Evolutionary conservation across 208 protist species (phyloP), one percentile per base, ranked within the genome.

Genomic region (Crithidia acanthocephali): DNA sequence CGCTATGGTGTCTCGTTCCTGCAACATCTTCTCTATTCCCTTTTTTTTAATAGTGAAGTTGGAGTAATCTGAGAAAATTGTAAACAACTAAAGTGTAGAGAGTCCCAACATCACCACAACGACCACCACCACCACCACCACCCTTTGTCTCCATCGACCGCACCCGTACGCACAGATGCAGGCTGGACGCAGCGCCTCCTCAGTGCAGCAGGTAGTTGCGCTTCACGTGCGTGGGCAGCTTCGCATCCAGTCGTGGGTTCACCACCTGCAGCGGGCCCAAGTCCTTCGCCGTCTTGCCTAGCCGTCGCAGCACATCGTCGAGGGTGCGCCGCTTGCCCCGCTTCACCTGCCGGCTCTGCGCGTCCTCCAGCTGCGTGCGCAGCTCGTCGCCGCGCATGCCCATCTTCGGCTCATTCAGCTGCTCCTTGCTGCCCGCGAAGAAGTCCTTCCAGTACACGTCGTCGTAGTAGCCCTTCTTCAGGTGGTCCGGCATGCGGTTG

Each of bases 381-480:
- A 96, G 83, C 76, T 97, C 88, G 59, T 97, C 93, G 3, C 90
- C 93, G 33, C 93, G 91, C 28, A 97, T 86, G 65, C 93, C 93
- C 81, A 97, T 93, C 68, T 89, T 89, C 30, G 91, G 87, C 75
- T 97, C 91, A 72, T 85, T 97, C 30, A 97, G 68, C 50, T 95
- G 86, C 72, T 95, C 93, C 68, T 87, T 88, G 74, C 84, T 93
- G 33, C 93, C 93, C 0, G 93, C 93, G 68, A 97, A 97, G 74
- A 96, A 97, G 59, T 97, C 93, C 75, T 92, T 92, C 90, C 90
- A 96, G 80, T 96, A 97, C 35, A 95, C 87, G 79, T 97, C 93
- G 74, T 97, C 93, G 70, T 97, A 97, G 81, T 97, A 97, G 50
- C 91, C 91, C 80, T 90, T 95, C 80, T 97, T 97, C 30, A 97